phyloP scores from a whole-genome alignment of 495 filamentous ascomycete species.

The Xylaria scruposa region DNA sequence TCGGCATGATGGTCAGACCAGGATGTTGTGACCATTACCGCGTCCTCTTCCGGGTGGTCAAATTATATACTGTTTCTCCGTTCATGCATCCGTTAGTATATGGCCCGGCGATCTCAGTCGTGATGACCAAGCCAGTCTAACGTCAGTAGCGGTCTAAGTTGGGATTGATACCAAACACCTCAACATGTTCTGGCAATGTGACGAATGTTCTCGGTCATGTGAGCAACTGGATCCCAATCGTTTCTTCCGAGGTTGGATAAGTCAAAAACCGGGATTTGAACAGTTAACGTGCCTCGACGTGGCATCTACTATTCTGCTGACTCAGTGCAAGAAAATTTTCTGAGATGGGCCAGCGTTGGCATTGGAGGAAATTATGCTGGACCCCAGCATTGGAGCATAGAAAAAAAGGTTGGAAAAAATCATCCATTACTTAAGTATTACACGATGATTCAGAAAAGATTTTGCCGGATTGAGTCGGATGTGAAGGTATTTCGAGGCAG shows the following conservation, averaged over 20 bases:
- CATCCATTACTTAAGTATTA: constrained; percentile 26
- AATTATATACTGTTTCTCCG: not conserved
- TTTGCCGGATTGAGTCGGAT: constrained; percentile 24
- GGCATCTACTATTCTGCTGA: not conserved
- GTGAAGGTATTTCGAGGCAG: constrained; percentile 24
- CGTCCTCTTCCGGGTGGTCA: not conserved
- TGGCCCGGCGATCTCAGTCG: not conserved
- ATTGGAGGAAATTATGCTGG: not conserved
- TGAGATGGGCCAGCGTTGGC: not conserved
- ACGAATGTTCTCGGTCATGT: not conserved
- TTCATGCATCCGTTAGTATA: not conserved
- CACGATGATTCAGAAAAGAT: constrained; percentile 12
- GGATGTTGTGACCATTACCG: not conserved
- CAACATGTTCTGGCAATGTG: not conserved
- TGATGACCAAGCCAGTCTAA: not conserved
- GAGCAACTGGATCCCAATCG: not conserved
- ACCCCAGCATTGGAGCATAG: not conserved
- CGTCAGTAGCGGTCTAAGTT: not conserved
- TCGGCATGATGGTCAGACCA: not conserved
- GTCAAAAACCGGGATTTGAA: not conserved
- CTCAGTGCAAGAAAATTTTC: constrained; percentile 6
- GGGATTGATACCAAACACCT: not conserved
- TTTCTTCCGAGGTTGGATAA: not conserved
- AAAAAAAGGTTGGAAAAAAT: not conserved
- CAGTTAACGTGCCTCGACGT: not conserved